phyloP scores from a whole-genome alignment of 1,284 basidiomycete species.

The Pseudozyma flocculosa region DNA sequence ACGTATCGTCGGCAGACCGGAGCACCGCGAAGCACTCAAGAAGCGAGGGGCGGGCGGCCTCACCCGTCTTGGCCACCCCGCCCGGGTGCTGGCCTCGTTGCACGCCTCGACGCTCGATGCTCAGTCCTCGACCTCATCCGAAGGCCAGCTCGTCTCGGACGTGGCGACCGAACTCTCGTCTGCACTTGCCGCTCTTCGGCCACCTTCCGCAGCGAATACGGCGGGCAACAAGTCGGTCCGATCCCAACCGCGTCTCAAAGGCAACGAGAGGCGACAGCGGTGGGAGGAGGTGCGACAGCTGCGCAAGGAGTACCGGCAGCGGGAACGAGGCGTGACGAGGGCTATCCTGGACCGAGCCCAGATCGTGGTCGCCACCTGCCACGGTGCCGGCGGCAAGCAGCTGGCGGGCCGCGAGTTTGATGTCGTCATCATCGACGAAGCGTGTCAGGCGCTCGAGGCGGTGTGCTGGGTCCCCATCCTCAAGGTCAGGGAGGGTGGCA shows the following conservation, averaged over 20 bases:
- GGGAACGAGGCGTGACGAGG: conserved; percentile 79
- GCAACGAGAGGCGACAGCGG: conserved; percentile 76
- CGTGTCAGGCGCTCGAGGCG: conserved; percentile 89
- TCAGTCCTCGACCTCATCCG: conserved; percentile 64
- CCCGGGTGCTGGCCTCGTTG: conserved; percentile 79
- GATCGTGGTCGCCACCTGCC: conserved; percentile 87
- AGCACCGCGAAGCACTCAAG: conserved; percentile 34
- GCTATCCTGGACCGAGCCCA: conserved; percentile 77
- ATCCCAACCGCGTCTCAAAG: conserved; percentile 64
- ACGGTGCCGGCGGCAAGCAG: conserved; percentile 63
- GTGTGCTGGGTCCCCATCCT: conserved; percentile 95
- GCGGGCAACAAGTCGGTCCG: conserved; percentile 50
- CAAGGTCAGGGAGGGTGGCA: conserved; percentile 25
- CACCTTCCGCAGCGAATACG: conserved; percentile 1
- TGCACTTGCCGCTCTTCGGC: conserved; percentile 10
- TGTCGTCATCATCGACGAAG: conserved; percentile 88
- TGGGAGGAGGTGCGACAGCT: conserved; percentile 89
- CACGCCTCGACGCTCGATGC: conserved; percentile 82
- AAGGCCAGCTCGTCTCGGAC: conserved; percentile 49
- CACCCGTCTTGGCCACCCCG: conserved; percentile 66
- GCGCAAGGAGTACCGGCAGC: conserved; percentile 86
- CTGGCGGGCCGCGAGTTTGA: conserved; percentile 66
- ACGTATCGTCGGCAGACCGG: conserved; percentile 28
- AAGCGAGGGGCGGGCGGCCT: conserved; percentile 29
- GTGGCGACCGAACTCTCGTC: conserved; percentile 39